Conservation (phyloP, 345 rosid species). For the Linum lewisii region DNA sequence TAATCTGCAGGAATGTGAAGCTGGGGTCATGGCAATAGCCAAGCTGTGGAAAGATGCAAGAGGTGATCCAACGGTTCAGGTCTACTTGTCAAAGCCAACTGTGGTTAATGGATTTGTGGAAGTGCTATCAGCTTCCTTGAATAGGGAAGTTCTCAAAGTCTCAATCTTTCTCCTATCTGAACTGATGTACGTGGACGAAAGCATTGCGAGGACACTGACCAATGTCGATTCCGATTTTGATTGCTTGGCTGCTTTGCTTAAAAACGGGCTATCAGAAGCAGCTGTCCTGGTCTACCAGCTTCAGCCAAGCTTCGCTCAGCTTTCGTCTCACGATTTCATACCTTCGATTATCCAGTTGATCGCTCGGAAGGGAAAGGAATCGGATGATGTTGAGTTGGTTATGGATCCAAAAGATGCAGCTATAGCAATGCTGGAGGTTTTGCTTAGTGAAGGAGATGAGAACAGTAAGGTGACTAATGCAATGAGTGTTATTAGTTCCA, state of each 20-base stretch:
- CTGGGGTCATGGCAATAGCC: conserved; percentile 40
- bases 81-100: conserved; percentile 39
- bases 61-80: conserved; percentile 42
- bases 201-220: conserved; percentile 40
- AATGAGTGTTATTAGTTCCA: conserved; percentile 31
- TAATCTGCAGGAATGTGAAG: conserved; percentile 51
- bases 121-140: conserved; percentile 44
- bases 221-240: conserved; percentile 53
- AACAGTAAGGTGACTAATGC: conserved; percentile 31
- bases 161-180: conserved; percentile 47
- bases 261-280: conserved; percentile 55
- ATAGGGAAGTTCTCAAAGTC: conserved; percentile 38
- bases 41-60: conserved; percentile 48
- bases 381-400: conserved; percentile 26
- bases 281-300: conserved; percentile 47
- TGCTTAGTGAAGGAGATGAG: conserved; percentile 44
- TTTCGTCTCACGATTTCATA: conserved; percentile 40
- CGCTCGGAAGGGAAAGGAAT: conserved; percentile 21
- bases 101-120: conserved; percentile 48
- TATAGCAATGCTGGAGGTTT: conserved; percentile 46
- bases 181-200: conserved; percentile 32
- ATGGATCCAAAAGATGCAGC: conserved; percentile 53
- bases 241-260: conserved; percentile 44
- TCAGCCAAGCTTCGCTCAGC: conserved; percentile 39
- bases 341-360: conserved; percentile 46